Percentiles rank a stretch among this genome's conserved stretches.
These are phyloP conservation scores for Alternaria novae-zelandiae DNA, from an alignment of 2,329 filamentous ascomycete species.

Conservation along the genomic window DNA sequence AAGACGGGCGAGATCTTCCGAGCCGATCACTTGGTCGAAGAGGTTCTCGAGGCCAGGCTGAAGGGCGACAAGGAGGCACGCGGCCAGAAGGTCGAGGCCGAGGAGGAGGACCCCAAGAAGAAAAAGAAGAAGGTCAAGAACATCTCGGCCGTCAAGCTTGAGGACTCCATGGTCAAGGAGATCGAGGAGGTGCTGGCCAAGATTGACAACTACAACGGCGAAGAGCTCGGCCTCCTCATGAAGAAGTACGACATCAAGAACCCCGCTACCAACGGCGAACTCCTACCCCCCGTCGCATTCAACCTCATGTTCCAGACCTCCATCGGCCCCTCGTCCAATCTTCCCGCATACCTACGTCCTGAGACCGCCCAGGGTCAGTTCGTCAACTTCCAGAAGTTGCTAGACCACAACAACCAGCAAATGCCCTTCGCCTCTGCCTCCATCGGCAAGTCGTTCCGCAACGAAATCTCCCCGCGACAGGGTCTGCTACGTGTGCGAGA, in stretches of 20 bases:
- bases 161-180: slow-evolving; percentile 84
- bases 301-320: slow-evolving; percentile 99
- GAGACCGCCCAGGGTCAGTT: slow-evolving; percentile 99
- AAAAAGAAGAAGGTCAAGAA: slow-evolving; percentile 82
- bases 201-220: slow-evolving; percentile 93
- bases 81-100: slow-evolving; percentile 76
- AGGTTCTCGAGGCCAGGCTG: slow-evolving; percentile 83
- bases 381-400: slow-evolving; percentile 92
- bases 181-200: slow-evolving; percentile 90
- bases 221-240: slow-evolving; percentile 86
- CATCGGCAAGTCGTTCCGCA: slow-evolving; percentile 97
- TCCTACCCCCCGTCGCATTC: slow-evolving; percentile 84
- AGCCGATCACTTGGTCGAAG: slow-evolving; percentile 95
- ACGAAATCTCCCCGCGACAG: slow-evolving; percentile 93
- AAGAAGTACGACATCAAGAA: slow-evolving; percentile 88
- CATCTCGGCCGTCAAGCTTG: slow-evolving; percentile 73
- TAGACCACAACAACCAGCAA: slow-evolving; percentile 92
- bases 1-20: slow-evolving; percentile 97
- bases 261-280: slow-evolving; percentile 76
- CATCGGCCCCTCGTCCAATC: slow-evolving; percentile 89
- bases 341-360: slow-evolving; percentile 69
- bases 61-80: slow-evolving; percentile 93
- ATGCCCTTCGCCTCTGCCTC: slow-evolving; percentile 98
- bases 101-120: slow-evolving; percentile 81
- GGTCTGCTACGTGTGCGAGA: slow-evolving; percentile 94